Evolutionary conservation across 345 rosid genomes (phyloP).

Genomic region (Citrus unshiu): DNA sequence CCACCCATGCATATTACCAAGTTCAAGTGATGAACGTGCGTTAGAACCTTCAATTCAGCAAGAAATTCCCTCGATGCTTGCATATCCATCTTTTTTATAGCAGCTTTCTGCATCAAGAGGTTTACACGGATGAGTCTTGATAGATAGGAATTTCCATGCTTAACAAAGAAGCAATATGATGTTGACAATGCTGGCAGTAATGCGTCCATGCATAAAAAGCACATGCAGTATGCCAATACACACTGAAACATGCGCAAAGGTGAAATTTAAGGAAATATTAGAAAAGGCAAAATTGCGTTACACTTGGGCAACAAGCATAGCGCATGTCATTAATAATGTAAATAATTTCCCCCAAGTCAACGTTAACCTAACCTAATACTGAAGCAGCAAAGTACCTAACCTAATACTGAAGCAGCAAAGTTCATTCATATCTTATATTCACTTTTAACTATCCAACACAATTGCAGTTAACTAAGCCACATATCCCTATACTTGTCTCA

Average conservation of each 20-base stretch:
- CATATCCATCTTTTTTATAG: constrained; percentile 99
- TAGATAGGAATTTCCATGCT: neutral
- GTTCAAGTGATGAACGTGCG: constrained; percentile 91
- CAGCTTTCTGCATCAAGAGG: constrained; percentile 66
- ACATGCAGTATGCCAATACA: neutral
- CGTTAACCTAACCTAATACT: neutral
- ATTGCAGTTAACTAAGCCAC: neutral
- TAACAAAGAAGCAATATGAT: constrained; percentile 5
- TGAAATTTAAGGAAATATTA: neutral
- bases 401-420: neutral
- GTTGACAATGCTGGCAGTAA: neutral
- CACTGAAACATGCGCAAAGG: neutral
- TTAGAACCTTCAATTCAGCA: constrained; percentile 90
- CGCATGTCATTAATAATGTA: neutral
- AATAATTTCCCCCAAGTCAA: neutral
- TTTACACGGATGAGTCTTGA: neutral
- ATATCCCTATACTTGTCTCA: neutral
- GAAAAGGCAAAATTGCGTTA: neutral
- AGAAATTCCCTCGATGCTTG: constrained; percentile 89
- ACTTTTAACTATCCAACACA: neutral
- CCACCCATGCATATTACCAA: constrained; percentile 45
- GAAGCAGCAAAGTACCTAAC: too few species aligned
- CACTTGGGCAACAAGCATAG: neutral
- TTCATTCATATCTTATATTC: neutral
- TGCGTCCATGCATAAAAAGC: neutral